phyloP scores from a whole-genome alignment of 2,329 filamentous ascomycete genomes.

The Verticillium klebahnii region DNA sequence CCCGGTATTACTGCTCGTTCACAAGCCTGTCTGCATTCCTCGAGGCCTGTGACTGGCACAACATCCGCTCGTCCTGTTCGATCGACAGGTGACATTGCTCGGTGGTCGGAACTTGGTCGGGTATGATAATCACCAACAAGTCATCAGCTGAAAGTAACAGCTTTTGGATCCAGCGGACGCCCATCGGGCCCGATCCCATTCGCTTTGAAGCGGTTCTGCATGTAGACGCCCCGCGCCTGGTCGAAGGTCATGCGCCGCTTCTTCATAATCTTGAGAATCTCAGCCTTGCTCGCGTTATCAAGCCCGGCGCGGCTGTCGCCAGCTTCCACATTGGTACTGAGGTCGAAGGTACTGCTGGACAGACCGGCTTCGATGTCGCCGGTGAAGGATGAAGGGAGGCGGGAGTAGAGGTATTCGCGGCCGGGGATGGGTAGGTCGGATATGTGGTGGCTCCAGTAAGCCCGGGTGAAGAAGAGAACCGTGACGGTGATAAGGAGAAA shows the following conservation, averaged over 20 bases:
- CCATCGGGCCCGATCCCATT: constrained; percentile 89
- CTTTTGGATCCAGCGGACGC: constrained; percentile 84
- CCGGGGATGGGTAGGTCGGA: constrained; percentile 53
- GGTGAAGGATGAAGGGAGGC: constrained; percentile 71
- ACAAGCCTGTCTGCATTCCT: neutral
- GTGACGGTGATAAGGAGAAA: constrained; percentile 68
- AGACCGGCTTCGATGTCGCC: constrained; percentile 86
- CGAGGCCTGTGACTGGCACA: neutral
- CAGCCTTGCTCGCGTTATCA: constrained; percentile 73
- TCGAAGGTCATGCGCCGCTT: constrained; percentile 77
- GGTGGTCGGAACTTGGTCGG: neutral
- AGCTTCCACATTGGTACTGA: constrained; percentile 71
- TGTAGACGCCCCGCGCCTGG: constrained; percentile 81
- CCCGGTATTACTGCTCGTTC: neutral
- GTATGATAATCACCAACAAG: neutral
- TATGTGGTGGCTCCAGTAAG: constrained; percentile 68
- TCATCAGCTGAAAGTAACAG: constrained; percentile 78
- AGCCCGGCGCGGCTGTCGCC: constrained; percentile 78
- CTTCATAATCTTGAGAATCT: constrained; percentile 90
- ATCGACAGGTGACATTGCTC: neutral
- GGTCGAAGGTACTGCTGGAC: constrained; percentile 76
- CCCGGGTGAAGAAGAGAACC: constrained; percentile 74
- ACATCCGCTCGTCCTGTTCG: neutral
- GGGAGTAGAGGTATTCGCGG: constrained; percentile 66
- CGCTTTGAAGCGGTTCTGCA: constrained; percentile 78